Percentiles rank a stretch among this genome's conserved stretches.
These are phyloP conservation scores for Zymoseptoria ardabiliae DNA, from an alignment of 2,329 filamentous ascomycete genomes.

Conservation along the genomic window DNA sequence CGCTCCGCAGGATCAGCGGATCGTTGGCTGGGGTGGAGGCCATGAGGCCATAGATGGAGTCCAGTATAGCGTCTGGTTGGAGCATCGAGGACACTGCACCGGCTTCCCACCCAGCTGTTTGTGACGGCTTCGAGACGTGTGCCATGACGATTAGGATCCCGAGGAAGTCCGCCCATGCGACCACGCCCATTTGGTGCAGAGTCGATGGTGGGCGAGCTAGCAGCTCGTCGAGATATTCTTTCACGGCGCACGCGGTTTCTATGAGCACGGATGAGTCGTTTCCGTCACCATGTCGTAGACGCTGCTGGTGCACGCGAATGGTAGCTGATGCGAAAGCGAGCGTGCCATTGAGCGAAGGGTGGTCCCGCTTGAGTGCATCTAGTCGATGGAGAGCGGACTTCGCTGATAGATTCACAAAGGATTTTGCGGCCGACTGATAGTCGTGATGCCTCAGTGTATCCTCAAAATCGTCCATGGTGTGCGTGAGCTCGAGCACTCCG, in stretches of 20 bases:
- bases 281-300: constrained; percentile 12
- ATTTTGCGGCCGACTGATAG: constrained; percentile 3
- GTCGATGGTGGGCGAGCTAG: constrained; percentile 15
- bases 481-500: constrained; percentile 14
- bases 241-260: constrained; percentile 20
- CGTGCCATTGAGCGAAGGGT: constrained; percentile 13
- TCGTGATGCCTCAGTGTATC: constrained; percentile 8
- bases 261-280: constrained; percentile 19
- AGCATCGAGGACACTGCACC: constrained; percentile 21
- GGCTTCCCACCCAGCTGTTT: constrained; percentile 18
- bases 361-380: constrained; percentile 18
- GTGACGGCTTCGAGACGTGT: constrained; percentile 12
- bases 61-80: constrained; percentile 16
- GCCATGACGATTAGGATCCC: constrained; percentile 20
- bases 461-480: constrained; percentile 17
- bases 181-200: constrained; percentile 18
- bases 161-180: constrained; percentile 23
- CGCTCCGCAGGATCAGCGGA: constrained; percentile 15
- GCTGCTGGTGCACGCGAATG: constrained; percentile 17
- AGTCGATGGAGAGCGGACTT: constrained; percentile 16
- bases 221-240: constrained; percentile 24
- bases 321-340: constrained; percentile 15
- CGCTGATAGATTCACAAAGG: constrained; percentile 13
- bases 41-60: constrained; percentile 16
- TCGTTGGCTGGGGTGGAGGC: constrained; percentile 15